Percentiles rank a stretch among this genome's conserved stretches.
phyloP scores from a whole-genome alignment of 2,329 filamentous ascomycete genomes.

The Rhynchosporium agropyri region DNA sequence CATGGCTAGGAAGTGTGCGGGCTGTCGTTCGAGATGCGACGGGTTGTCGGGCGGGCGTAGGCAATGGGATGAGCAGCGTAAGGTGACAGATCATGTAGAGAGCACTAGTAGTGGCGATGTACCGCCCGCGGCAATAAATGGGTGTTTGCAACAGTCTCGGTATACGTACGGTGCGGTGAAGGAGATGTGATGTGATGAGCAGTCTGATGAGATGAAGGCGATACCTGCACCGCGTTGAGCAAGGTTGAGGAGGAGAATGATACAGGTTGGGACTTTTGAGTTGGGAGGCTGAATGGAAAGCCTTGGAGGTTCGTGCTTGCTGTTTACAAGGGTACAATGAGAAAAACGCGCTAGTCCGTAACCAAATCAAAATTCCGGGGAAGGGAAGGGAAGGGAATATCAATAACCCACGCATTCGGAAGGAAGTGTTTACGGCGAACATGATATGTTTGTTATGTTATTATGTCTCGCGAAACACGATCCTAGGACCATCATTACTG shows the following conservation, averaged over 20 bases:
- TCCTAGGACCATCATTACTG: too few relatives aligned
- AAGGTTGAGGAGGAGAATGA: slow-evolving; percentile 30
- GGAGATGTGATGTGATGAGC: slow-evolving; percentile 25
- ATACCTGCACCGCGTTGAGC: slow-evolving; percentile 40
- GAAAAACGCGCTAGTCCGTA: slow-evolving; percentile 13
- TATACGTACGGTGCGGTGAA: slow-evolving; percentile 19
- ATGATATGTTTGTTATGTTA: background rate
- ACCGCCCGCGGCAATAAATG: slow-evolving; percentile 43
- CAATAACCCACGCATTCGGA: slow-evolving; percentile 9
- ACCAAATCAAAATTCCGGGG: slow-evolving; percentile 26
- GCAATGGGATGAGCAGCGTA: slow-evolving; percentile 38
- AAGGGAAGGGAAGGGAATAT: slow-evolving; percentile 18
- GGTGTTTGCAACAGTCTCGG: slow-evolving; percentile 32
- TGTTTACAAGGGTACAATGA: slow-evolving; percentile 28
- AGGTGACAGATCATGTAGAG: slow-evolving; percentile 42
- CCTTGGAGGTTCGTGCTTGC: slow-evolving; percentile 28
- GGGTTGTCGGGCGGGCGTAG: slow-evolving; percentile 40
- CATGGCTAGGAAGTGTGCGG: slow-evolving; percentile 46
- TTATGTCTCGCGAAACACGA: too few relatives aligned
- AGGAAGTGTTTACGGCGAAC: background rate
- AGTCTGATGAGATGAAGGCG: slow-evolving; percentile 36
- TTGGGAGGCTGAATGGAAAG: slow-evolving; percentile 36
- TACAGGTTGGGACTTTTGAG: slow-evolving; percentile 29
- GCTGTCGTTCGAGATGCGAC: slow-evolving; percentile 40
- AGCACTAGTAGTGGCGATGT: slow-evolving; percentile 36